phyloP scores from a whole-genome alignment of 345 rosid genomes.

The Salix caprea region DNA sequence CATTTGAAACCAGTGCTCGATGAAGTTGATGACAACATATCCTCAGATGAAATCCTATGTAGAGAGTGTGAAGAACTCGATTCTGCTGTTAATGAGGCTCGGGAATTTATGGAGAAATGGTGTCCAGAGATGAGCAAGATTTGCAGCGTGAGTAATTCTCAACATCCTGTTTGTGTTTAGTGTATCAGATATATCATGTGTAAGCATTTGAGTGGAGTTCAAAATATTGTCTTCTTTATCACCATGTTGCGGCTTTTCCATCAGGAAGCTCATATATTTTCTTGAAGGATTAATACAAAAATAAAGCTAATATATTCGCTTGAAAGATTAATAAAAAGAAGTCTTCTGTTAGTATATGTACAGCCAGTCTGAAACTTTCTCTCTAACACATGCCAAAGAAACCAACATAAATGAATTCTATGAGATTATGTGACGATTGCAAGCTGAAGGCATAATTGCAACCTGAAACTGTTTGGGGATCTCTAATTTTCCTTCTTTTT shows the following conservation, averaged over 20 bases:
- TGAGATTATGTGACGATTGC: neutral
- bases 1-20: slow-evolving; percentile 76
- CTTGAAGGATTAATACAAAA: neutral
- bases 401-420: neutral
- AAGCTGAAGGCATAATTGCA: neutral
- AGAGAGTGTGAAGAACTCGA: slow-evolving; percentile 75
- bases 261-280: neutral
- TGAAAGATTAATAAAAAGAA: neutral
- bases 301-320: neutral
- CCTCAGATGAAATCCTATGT: slow-evolving; percentile 46
- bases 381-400: neutral
- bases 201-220: neutral
- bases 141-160: slow-evolving; percentile 49
- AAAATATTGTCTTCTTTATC: neutral
- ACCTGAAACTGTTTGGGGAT: neutral
- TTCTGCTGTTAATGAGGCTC: slow-evolving; percentile 59
- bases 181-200: neutral
- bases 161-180: neutral
- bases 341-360: neutral
- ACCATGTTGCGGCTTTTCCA: neutral
- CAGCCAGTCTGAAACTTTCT: neutral
- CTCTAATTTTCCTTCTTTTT: neutral
- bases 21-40: slow-evolving; percentile 54
- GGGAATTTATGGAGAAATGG: slow-evolving; percentile 79
- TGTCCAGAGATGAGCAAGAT: slow-evolving; percentile 72